Base-by-base conservation (phyloP, 306 rosid genomes). In the Vigna reflexopilosa region DNA sequence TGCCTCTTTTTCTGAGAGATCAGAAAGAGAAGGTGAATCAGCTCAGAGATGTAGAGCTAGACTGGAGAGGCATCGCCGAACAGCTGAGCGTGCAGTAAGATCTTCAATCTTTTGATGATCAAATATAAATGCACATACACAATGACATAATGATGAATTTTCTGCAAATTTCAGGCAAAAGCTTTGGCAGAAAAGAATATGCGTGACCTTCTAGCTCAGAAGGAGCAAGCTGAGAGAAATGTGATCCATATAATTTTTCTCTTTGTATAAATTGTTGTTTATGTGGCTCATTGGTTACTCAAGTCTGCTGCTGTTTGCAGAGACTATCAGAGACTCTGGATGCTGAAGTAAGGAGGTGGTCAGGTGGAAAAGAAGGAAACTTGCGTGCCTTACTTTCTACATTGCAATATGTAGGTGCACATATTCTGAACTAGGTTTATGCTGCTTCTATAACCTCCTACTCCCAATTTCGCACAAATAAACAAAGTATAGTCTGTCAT, bases 161-260 rank as follows among this genome's bases (percentile, higher is more conserved):
- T 62, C 24, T 62, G 68, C 13, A 62, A 7, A 62, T 62, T 32
- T 62, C 47, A 62, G 68, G 68, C 68, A 15, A 62, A 62, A 62
- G 68, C 68, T 62, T 34, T 62, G 68, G 68, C 68, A 62, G 68
- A 62, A 16, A 62, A 62, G 68, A 62, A 62, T 47, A 62, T 62
- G 68, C 68, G 68, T 32, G 68, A 62, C 47, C 47, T 62, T 62
- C 68, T 62, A 30, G 68, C 68, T 32, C 68, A 62, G 68, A 62
- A 62, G 68, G 68, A 62, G n/a, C 68, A 62, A 32, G 68, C 68
- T 32, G 68, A 62, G 24, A 62, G 47, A 62, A 62, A 62, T 62
- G 68, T 62, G 16, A 62, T 7, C 68, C 13, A 62, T 62, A 32
- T 16, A 34, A 32, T 62, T 16, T 62, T 34, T 34, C 22, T 32